Evolutionary conservation across 768 basidiomycete genomes (phyloP).

Genomic region (Naganishia friedmannii): DNA sequence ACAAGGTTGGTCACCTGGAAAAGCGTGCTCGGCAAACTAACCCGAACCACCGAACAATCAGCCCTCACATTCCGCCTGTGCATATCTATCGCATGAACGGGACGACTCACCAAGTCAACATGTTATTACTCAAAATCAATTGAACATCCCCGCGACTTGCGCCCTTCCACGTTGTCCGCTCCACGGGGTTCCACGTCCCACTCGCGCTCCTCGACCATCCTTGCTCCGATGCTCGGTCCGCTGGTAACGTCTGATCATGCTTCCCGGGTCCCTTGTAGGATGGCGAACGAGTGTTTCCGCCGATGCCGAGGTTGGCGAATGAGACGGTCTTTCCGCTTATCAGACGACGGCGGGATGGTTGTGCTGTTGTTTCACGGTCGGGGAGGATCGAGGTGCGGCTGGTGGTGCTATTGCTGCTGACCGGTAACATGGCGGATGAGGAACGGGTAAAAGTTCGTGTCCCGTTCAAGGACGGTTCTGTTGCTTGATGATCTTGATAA

Average conservation of each 20-base stretch:
- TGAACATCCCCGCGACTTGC: conserved; percentile 16
- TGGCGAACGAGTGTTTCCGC: too few species aligned
- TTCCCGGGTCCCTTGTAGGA: too few species aligned
- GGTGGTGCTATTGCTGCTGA: not conserved
- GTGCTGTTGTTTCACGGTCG: not conserved
- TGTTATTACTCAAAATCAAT: conserved; percentile 18
- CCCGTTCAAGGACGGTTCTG: not conserved
- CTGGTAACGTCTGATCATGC: not conserved
- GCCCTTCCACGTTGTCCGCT: conserved; percentile 6
- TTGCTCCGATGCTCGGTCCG: not conserved
- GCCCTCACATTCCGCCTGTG: not conserved
- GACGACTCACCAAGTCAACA: conserved; percentile 21
- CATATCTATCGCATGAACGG: not conserved
- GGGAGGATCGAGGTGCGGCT: not conserved
- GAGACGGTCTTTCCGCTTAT: conserved; percentile 1
- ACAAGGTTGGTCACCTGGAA: conserved; percentile 47
- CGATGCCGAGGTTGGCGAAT: conserved; percentile 5
- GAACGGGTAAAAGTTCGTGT: conserved; percentile 6
- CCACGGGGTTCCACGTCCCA: conserved; percentile 14
- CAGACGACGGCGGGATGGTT: not conserved
- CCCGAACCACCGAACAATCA: too few species aligned
- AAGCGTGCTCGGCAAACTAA: conserved; percentile 45
- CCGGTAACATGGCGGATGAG: not conserved
- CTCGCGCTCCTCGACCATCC: conserved; percentile 8
- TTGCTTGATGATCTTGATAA: not conserved